Evolutionary conservation across 2,329 filamentous ascomycete species (phyloP).

Genomic region (Teratosphaeriaceae sp.): DNA sequence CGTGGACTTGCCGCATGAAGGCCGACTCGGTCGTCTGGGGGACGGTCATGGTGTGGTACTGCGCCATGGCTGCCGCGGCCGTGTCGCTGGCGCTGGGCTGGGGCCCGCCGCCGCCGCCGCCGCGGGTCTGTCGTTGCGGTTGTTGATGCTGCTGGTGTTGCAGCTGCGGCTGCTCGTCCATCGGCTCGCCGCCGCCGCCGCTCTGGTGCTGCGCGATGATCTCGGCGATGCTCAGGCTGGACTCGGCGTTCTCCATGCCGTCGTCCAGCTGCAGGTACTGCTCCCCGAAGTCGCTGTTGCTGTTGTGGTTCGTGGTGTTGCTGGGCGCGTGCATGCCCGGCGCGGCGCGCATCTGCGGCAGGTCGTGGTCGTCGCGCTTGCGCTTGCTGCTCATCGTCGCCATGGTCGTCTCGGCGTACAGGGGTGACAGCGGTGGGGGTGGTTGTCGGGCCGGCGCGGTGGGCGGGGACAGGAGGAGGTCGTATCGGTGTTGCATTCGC

Average conservation of each 20-base stretch:
- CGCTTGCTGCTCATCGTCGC: no score
- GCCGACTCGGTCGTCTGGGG: slow-evolving; percentile 50
- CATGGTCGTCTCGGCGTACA: no score
- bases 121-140: slow-evolving; percentile 4
- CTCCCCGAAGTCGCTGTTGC: slow-evolving; percentile 24
- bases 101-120: background rate
- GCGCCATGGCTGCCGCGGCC: slow-evolving; percentile 49
- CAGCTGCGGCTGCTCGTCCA: slow-evolving; percentile 44
- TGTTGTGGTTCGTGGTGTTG: no score
- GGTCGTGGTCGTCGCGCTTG: slow-evolving; percentile 41
- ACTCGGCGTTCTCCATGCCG: slow-evolving; percentile 30
- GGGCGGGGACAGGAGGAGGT: no score
- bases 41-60: slow-evolving; percentile 50
- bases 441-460: no score
- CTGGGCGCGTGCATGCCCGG: slow-evolving; percentile 17
- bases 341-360: slow-evolving; percentile 31
- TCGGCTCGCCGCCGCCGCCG: slow-evolving; percentile 10
- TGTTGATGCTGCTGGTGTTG: slow-evolving; percentile 34
- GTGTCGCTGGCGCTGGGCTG: slow-evolving; percentile 47
- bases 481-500: no score
- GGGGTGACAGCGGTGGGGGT: no score
- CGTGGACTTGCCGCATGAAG: slow-evolving; percentile 26
- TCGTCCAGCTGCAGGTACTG: slow-evolving; percentile 34
- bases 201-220: slow-evolving; percentile 27
- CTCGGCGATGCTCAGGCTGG: slow-evolving; percentile 36